Base-by-base conservation (phyloP, 139 green algal species). In the Coelastrella sp. region DNA sequence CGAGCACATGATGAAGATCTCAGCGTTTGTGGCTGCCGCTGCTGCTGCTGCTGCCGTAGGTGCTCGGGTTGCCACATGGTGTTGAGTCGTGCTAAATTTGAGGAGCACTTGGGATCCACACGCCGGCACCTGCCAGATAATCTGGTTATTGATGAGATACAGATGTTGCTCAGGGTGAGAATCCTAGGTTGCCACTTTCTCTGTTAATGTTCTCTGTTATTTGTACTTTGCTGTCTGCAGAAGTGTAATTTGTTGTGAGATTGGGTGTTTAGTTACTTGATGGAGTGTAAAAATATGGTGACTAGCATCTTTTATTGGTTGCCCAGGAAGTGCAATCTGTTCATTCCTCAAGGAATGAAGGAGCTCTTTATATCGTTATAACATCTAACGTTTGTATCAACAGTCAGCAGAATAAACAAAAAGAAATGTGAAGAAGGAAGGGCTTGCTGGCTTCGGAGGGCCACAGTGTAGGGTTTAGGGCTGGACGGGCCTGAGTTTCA, bases 111-210 rank as follows among this genome's bases (percentile, higher is more conserved):
- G 2, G 76, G 76, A 19, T 83, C 76, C 11, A 56, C 5, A 23
- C 59, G 13, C 76, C 59, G 58, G 14, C 76, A 57, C 20, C 10
- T 32, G 17, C 58, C 76, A 65, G 19, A 65, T 56, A 19, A 83
- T 32, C 19, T 83, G 32, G 20, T 83, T 17, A 20, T 83, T 23
- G 54, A 83, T 4, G 7, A 17, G 20, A 17, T 83, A 19, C 23
- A 83, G 76, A 47, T 82, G 17, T 60, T 14, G 14, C 76, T 82
- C 76, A 82, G 56, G 23, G 76, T 82, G 76, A 14, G 76, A 14
- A 13, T 68, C 61, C 7, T 68, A 68, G 10, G 7, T 17, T 68
- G 61, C 10, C 10, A 10, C 61, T 73, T 13, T 13, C 13, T 73
- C 13, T 73, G 65, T 73, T 13, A 20, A 14, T 73, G 65, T 13